phyloP scores from a whole-genome alignment of 345 rosid genomes.

The Eucalyptus marginata region DNA sequence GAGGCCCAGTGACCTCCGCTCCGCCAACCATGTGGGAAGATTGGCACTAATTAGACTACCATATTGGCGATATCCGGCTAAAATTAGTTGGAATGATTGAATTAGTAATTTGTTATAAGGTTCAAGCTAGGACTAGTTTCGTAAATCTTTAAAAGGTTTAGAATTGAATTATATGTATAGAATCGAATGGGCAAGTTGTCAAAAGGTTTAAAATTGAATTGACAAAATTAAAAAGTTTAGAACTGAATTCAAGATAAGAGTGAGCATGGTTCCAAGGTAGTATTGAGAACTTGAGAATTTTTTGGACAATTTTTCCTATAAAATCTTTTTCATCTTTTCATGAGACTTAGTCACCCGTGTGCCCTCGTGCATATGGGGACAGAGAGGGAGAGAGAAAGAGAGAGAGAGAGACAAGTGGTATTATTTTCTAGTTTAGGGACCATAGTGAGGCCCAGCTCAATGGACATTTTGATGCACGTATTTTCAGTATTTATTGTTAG shows the following conservation, averaged over 20 bases:
- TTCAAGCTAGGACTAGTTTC: background rate
- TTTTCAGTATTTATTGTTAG: background rate
- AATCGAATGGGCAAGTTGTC: rapidly evolving
- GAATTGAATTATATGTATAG: too few relatives aligned
- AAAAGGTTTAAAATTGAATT: rapidly evolving
- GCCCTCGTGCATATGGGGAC: background rate
- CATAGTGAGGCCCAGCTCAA: background rate
- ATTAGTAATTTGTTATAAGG: too few relatives aligned
- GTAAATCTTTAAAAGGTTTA: too few relatives aligned
- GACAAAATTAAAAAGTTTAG: too few relatives aligned
- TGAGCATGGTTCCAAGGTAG: too few relatives aligned
- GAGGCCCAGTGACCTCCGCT: rapidly evolving
- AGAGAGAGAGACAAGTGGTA: background rate
- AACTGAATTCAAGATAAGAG: too few relatives aligned
- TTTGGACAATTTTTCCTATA: too few relatives aligned
- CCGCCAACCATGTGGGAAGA: too few relatives aligned
- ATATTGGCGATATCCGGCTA: background rate
- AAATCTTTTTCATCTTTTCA: background rate
- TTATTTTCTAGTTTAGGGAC: background rate
- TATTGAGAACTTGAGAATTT: too few relatives aligned
- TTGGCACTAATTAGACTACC: too few relatives aligned
- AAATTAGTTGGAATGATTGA: rapidly evolving
- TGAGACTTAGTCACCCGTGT: background rate
- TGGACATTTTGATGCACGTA: background rate
- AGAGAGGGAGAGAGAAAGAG: background rate